A percentile compares a stretch with the other conserved stretches of the same genome.
phyloP scores from a whole-genome alignment of 1,284 basidiomycete genomes.

The Inonotus hispidus region DNA sequence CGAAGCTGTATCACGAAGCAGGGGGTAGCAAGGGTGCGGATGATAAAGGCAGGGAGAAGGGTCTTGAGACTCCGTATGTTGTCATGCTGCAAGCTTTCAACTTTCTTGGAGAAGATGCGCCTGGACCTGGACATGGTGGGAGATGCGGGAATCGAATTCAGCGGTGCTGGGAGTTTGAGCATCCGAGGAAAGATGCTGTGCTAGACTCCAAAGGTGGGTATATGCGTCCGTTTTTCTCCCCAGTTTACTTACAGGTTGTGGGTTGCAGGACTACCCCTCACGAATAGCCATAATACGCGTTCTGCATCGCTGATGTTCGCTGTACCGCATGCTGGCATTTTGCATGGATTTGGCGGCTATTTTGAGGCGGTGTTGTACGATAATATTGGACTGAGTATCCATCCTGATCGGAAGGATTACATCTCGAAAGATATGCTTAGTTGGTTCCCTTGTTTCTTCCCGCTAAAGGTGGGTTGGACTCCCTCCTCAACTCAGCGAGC shows the following conservation, averaged over 20 bases:
- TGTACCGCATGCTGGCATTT: conserved; percentile 90
- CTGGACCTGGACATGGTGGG: conserved; percentile 44
- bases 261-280: conserved; percentile 65
- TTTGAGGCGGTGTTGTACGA: conserved; percentile 95
- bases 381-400: conserved; percentile 87
- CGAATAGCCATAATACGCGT: conserved; percentile 85
- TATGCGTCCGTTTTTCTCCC: conserved; percentile 5
- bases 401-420: conserved; percentile 80
- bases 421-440: conserved; percentile 95
- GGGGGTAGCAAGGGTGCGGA: conserved; percentile 51
- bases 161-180: conserved; percentile 97
- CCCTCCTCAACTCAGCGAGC: not conserved
- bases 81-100: conserved; percentile 96
- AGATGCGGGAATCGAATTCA: conserved; percentile 82
- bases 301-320: conserved; percentile 81
- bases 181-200: conserved; percentile 78
- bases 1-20: conserved; percentile 86
- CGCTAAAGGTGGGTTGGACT: conserved; percentile 60
- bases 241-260: not conserved
- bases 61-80: conserved; percentile 91
- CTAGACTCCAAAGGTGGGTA: conserved; percentile 64
- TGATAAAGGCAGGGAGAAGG: conserved; percentile 42
- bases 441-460: conserved; percentile 99
- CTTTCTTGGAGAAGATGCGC: conserved; percentile 71
- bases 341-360: conserved; percentile 97